Evolutionary conservation across 2,329 filamentous ascomycete genomes (phyloP).

Genomic region (Ascochyta rabiei): DNA sequence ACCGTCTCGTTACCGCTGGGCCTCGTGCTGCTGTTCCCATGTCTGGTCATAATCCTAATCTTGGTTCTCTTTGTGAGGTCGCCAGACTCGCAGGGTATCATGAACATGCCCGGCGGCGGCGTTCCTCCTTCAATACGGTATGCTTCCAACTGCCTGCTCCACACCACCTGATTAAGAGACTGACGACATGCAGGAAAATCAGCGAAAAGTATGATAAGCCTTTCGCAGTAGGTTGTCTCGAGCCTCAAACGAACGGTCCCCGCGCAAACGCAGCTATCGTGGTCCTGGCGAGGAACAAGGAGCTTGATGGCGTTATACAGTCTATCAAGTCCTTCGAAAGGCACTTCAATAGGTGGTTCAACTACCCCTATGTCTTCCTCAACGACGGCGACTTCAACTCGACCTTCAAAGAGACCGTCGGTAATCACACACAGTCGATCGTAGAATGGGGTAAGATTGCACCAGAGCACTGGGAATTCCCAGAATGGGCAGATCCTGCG

Average conservation of each 20-base stretch:
- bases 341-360: conserved; percentile 98
- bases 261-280: conserved; percentile 95
- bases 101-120: conserved; percentile 85
- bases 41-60: conserved; percentile 89
- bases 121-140: conserved; percentile 90
- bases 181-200: conserved; percentile 72
- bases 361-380: conserved; percentile 97
- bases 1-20: conserved; percentile 91
- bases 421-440: conserved; percentile 83
- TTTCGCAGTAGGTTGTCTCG: conserved; percentile 87
- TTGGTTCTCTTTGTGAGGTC: conserved; percentile 87
- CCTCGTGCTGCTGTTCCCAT: conserved; percentile 89
- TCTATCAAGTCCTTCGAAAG: conserved; percentile 97
- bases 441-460: conserved; percentile 97
- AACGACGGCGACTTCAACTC: conserved; percentile 98
- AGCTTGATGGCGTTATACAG: conserved; percentile 92
- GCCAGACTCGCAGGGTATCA: conserved; percentile 78
- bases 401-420: conserved; percentile 85
- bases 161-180: neutral
- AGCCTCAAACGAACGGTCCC: conserved; percentile 75
- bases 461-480: conserved; percentile 91
- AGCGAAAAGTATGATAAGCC: conserved; percentile 97
- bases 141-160: neutral
- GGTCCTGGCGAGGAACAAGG: conserved; percentile 93
- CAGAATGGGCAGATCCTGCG: conserved; percentile 93